Percentiles rank a stretch among this genome's conserved stretches.
These are phyloP conservation scores for Taiozyma sp. DNA, from an alignment of 1,139 yeast species.

Conservation along the genomic window DNA sequence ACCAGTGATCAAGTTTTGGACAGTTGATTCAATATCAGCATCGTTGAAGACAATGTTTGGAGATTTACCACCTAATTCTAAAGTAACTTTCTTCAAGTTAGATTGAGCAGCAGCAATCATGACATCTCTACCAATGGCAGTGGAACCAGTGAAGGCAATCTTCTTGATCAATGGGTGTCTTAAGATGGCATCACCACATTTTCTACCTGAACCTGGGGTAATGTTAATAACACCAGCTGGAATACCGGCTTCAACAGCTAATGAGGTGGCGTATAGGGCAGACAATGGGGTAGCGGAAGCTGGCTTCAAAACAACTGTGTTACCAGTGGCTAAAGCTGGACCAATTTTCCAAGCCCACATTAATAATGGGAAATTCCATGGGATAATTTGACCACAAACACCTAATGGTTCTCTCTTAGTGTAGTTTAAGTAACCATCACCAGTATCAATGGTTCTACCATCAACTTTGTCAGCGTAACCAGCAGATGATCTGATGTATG, in stretches of 20 bases:
- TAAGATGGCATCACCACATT: slow-evolving; percentile 70
- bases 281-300: slow-evolving; percentile 84
- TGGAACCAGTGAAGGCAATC: slow-evolving; percentile 84
- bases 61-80: slow-evolving; percentile 87
- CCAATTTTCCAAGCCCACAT: slow-evolving; percentile 86
- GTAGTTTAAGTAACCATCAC: slow-evolving; percentile 54
- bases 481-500: slow-evolving; percentile 63
- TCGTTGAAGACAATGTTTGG: slow-evolving; percentile 78
- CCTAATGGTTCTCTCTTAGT: slow-evolving; percentile 64
- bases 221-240: slow-evolving; percentile 79
- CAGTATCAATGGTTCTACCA: slow-evolving; percentile 66
- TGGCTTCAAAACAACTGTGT: slow-evolving; percentile 72
- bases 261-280: slow-evolving; percentile 58
- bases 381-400: slow-evolving; percentile 78
- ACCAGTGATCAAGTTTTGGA: slow-evolving; percentile 55
- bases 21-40: slow-evolving; percentile 62
- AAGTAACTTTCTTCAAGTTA: slow-evolving; percentile 72
- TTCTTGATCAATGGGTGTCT: slow-evolving; percentile 66
- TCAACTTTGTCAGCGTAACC: slow-evolving; percentile 78
- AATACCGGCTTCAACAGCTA: slow-evolving; percentile 63
- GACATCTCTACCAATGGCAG: slow-evolving; percentile 72
- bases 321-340: slow-evolving; percentile 80
- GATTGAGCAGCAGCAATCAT: slow-evolving; percentile 69
- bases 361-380: slow-evolving; percentile 85
- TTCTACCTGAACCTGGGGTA: slow-evolving; percentile 72